Conservation (phyloP, 2,329 filamentous ascomycete species). For the Ceratocystis alfenasii region DNA sequence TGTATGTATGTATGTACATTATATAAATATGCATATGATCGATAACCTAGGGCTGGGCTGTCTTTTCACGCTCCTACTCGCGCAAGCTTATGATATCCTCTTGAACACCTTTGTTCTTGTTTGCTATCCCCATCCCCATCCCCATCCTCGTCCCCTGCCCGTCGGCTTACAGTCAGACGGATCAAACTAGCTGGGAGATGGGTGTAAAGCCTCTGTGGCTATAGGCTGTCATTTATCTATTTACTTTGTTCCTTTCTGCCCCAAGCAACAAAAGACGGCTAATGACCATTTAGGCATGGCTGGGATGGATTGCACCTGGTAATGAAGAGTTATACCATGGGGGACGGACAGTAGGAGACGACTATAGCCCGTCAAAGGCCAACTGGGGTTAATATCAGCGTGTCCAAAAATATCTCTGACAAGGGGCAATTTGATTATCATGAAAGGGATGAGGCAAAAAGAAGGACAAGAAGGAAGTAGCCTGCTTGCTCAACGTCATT, state of each 20-base stretch:
- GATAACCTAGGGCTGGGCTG: neutral
- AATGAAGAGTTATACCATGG: conserved; percentile 6
- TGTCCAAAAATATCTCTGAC: conserved; percentile 3
- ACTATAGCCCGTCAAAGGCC: conserved; percentile 1
- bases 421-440: conserved; percentile 1
- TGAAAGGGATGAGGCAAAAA: conserved; percentile 15
- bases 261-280: neutral
- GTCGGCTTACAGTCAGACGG: neutral
- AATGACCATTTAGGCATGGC: neutral
- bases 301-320: neutral
- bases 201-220: neutral
- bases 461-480: conserved; percentile 8
- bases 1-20: neutral
- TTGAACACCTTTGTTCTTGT: neutral
- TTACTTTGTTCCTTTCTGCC: neutral
- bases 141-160: neutral
- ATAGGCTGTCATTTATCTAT: neutral
- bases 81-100: neutral
- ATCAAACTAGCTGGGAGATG: neutral
- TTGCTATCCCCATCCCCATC: neutral
- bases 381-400: neutral
- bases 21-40: neutral
- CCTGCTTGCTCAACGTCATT: neutral
- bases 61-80: neutral
- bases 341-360: neutral